Percentiles rank a stretch among this genome's conserved stretches.
phyloP scores from a whole-genome alignment of 441 rosid genomes.

The Gossypium davidsonii region DNA sequence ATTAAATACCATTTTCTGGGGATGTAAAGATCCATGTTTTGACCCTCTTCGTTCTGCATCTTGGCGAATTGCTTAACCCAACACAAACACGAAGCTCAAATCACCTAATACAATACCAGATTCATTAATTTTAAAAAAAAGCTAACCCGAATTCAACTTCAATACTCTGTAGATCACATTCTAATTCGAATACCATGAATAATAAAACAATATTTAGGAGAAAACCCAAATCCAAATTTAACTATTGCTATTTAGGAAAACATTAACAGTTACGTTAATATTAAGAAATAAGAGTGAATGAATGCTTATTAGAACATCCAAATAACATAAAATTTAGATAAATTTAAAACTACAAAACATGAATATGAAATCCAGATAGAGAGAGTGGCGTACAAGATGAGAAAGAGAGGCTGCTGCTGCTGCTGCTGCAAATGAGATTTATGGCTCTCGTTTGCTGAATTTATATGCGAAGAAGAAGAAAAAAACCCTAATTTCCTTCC shows the following conservation, averaged over 20 bases:
- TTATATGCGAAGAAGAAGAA: background rate
- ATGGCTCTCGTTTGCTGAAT: background rate
- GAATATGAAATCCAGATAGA: background rate
- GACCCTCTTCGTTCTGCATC: conserved; percentile 95
- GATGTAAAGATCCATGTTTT: conserved; percentile 73
- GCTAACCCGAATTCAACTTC: background rate
- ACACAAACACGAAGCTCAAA: conserved; percentile 7
- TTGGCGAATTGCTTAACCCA: conserved; percentile 23
- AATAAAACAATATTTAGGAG: background rate
- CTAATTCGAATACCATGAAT: background rate
- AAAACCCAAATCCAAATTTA: background rate
- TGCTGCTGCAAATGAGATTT: background rate
- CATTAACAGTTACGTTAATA: background rate
- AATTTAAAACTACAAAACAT: background rate
- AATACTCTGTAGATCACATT: background rate
- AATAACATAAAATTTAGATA: background rate
- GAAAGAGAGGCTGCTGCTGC: background rate
- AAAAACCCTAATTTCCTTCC: background rate
- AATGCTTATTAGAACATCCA: background rate
- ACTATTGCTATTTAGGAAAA: background rate
- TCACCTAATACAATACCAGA: conserved; percentile 17
- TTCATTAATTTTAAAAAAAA: background rate
- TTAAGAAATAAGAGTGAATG: background rate
- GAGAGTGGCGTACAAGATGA: background rate
- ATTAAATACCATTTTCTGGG: conserved; percentile 47